Conservation (phyloP, 2,329 filamentous ascomycete genomes). For the Ophiognomonia clavigignenti-juglandacearum region DNA sequence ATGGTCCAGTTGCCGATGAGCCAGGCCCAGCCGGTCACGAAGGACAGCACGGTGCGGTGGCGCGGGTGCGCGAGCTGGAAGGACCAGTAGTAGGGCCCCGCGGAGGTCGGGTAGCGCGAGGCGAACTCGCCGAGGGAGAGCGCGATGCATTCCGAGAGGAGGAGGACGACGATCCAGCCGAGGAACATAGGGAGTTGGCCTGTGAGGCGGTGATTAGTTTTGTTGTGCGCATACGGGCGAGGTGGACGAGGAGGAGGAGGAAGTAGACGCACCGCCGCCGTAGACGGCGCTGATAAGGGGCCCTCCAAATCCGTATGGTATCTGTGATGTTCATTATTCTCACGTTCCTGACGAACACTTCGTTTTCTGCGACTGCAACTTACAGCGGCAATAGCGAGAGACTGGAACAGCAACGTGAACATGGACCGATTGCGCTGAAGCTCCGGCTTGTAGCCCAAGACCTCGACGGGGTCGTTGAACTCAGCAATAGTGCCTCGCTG, state of each 20-base stretch:
- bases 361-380: background rate
- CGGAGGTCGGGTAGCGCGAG: constrained; percentile 46
- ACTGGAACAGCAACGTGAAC: constrained; percentile 56
- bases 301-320: constrained; percentile 46
- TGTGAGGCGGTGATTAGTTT: constrained; percentile 5
- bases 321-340: constrained; percentile 23
- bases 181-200: constrained; percentile 52
- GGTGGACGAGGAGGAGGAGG: too few species aligned
- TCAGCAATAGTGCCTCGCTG: constrained; percentile 18
- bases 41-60: constrained; percentile 41
- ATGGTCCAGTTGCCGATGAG: constrained; percentile 48
- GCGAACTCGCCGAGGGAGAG: constrained; percentile 46
- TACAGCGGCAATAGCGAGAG: constrained; percentile 53
- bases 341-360: background rate
- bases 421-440: constrained; percentile 55
- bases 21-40: constrained; percentile 49
- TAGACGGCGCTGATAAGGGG: constrained; percentile 33
- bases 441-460: constrained; percentile 53
- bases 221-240: too few species aligned
- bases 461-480: constrained; percentile 26
- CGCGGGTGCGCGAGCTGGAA: constrained; percentile 40
- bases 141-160: constrained; percentile 48
- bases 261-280: constrained; percentile 28
- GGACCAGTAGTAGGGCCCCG: constrained; percentile 49
- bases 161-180: constrained; percentile 49